Base-by-base conservation (phyloP, 495 filamentous ascomycete species). In the Penicillium antarcticum region DNA sequence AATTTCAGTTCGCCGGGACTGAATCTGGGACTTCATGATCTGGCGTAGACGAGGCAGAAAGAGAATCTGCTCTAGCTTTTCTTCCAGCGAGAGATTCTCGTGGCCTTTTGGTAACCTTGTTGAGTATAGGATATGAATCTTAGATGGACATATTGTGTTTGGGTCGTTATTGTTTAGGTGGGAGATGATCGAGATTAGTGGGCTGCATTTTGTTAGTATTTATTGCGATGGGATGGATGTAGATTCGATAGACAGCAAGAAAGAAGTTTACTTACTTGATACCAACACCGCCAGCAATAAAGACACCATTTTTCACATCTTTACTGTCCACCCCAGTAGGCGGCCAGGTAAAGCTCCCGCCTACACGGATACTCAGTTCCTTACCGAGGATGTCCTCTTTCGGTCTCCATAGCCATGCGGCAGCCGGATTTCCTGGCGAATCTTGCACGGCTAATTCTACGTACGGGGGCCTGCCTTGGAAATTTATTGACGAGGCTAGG, bases 231-330 rank as follows among this genome's bases (percentile, higher is more conserved):
- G 11, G 9, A 29, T 29, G 26, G 8, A 8, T 29, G 7, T 29
- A 29, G 26, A 29, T 29, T 7, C 9, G 26, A 9, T 29, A 29
- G 26, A 10, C 5, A 8, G 21, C 7, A 29, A 10, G 26, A 29
- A 29, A 29, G 26, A 29, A 4, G 9, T 4, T 36, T 16, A 62
- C 69, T 43, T 58, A 75, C 73, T 96, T 96, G 37, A 96, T 85
- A 1, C 91, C 91, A 19, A 96, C 85, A 1, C 91, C 91, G 4
- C 89, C 89, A 1, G 90, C 90, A 39, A 95, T 73, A 34, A 96
- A 82, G 1, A 92, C 78, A 2, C 84, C 75, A 45, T 79, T 83
- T 11, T 74, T 70, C 9, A 89, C 62, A 4, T 52, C 48, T 0
- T 48, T 48, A 0, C 60, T 26, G 31, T 78, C 57, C 9, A 81